Evolutionary conservation across 768 basidiomycete species (phyloP).

Genomic region (Kwoniella botswanensis): DNA sequence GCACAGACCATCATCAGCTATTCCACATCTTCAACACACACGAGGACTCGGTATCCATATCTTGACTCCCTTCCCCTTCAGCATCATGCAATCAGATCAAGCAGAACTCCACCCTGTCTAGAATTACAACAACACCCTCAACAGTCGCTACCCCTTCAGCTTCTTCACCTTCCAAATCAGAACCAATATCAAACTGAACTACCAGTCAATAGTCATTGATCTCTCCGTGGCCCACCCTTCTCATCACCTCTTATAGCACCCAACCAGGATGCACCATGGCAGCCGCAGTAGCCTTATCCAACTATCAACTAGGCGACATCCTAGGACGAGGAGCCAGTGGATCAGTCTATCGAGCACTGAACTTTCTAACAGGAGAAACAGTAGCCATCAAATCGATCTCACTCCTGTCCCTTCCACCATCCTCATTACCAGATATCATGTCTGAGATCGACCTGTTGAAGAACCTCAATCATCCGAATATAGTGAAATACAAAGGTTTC

Average conservation of each 20-base stretch:
- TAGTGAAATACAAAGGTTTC: slow-evolving; percentile 99
- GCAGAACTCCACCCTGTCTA: too few relatives aligned
- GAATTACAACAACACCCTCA: too few relatives aligned
- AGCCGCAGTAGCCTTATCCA: slow-evolving; percentile 42
- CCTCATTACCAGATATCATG: slow-evolving; percentile 96
- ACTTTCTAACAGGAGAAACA: slow-evolving; percentile 96
- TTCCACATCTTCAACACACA: too few relatives aligned
- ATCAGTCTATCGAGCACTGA: slow-evolving; percentile 90
- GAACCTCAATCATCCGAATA: slow-evolving; percentile 94
- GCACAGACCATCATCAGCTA: not conserved
- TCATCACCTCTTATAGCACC: not conserved
- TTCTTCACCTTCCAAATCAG: too few relatives aligned
- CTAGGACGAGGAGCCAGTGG: slow-evolving; percentile 96
- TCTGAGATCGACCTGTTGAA: slow-evolving; percentile 92
- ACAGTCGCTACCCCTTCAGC: too few relatives aligned
- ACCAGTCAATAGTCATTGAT: too few relatives aligned
- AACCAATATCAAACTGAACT: too few relatives aligned
- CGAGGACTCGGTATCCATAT: too few relatives aligned
- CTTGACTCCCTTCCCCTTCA: too few relatives aligned
- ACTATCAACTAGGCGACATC: slow-evolving; percentile 84
- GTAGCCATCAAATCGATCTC: slow-evolving; percentile 99
- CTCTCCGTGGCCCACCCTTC: too few relatives aligned
- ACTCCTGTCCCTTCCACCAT: slow-evolving; percentile 88
- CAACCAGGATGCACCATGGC: slow-evolving; percentile 29
- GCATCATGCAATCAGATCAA: too few relatives aligned